Evolutionary conservation across 495 filamentous ascomycete species (phyloP).

Genomic region (Entonaema liquescens): DNA sequence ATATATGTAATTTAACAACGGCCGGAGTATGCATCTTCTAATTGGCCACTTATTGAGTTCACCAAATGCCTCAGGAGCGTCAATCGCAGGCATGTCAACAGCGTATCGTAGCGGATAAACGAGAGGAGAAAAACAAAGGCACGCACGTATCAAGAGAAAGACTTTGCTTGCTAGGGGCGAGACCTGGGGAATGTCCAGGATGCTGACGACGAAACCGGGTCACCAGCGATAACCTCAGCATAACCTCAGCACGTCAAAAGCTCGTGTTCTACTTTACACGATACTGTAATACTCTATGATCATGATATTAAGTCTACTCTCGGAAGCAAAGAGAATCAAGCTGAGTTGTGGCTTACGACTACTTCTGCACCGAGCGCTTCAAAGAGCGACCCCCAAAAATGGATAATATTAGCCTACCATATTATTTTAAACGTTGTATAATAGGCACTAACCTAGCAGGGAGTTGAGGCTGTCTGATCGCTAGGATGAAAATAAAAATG

Average conservation of each 20-base stretch:
- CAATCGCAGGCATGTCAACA: constrained; percentile 19
- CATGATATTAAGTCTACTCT: not conserved
- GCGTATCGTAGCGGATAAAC: not conserved
- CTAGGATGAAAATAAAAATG: not conserved
- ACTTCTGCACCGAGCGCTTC: not conserved
- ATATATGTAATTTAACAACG: constrained; percentile 18
- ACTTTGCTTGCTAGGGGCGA: constrained; percentile 4
- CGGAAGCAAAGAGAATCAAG: not conserved
- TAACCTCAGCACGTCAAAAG: not conserved
- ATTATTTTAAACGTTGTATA: constrained; percentile 1
- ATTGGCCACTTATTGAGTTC: constrained; percentile 17
- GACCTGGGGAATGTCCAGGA: constrained; percentile 41
- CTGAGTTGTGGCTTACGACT: not conserved
- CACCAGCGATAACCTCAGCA: constrained; percentile 2
- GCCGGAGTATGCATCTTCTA: constrained; percentile 6
- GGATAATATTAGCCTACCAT: not conserved
- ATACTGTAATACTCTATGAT: not conserved
- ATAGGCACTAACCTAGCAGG: not conserved
- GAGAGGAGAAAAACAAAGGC: constrained; percentile 2
- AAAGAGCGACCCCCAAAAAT: not conserved
- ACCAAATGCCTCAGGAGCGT: constrained; percentile 9
- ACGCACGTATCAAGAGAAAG: not conserved
- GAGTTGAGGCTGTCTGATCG: not conserved
- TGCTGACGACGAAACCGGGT: constrained; percentile 30
- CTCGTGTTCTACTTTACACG: not conserved